Evolutionary conservation across 2,329 filamentous ascomycete species (phyloP), one percentile per base, ranked within the genome.

Genomic region (Xylariaceae sp.): DNA sequence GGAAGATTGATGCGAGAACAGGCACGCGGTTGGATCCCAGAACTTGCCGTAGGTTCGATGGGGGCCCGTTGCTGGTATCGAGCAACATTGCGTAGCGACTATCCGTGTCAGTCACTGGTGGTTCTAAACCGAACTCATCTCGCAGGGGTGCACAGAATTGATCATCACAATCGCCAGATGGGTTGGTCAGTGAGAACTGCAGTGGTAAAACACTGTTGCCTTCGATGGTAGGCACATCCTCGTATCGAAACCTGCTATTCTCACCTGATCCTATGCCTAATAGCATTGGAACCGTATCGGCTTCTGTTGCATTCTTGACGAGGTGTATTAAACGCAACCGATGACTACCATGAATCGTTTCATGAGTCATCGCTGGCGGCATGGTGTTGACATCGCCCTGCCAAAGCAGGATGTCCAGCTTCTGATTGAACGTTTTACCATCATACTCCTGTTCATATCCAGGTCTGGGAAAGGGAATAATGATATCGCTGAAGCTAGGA

Each of bases 11-110:
- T 1, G 84, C 83, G 64, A 90, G 80, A 69, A 94, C 84, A 0
- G 89, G 88, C 4, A 92, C 78, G 52, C 82, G 86, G 62, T 77
- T 77, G 13, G 88, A 90, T 51, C 82, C 81, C 4, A 94, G 72
- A 59, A 87, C 86, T 0, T 82, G 80, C 8, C 90, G 73, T 64
- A 90, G 81, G 15, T 75, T 69, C 9, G 60, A 66, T 11, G 88
- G 82, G 0, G 85, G 87, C 59, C 89, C 89, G 15, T 84, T 80
- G 17, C 87, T 86, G 6, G 86, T 84, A 70, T 94, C 90, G 3
- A 88, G 77, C 59, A 92, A 81, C 69, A 93, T 81, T 37, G 92
- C 80, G 69, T 87, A 92, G 51, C 85, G 83, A 71, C 88, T 83
- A 30, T 81, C 77, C 74, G 88, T 86, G 65, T 88, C 81, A 3